Evolutionary conservation across 805 yeast genomes (phyloP), one percentile per base, ranked within the genome.

Genomic region (Jamesozyma piceae): DNA sequence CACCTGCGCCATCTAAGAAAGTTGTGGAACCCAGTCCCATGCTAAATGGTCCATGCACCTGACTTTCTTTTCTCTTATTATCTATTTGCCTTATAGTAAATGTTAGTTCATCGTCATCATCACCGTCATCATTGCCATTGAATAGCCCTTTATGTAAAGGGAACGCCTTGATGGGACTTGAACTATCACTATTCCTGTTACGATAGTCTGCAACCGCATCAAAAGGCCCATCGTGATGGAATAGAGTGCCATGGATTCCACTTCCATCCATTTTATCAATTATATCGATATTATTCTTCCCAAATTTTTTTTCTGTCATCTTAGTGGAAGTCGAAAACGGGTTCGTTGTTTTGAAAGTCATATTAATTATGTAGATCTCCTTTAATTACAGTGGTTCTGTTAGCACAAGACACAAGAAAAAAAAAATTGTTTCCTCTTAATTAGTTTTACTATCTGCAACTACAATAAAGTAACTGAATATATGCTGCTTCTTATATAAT

Each of bases 201-300:
- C 97, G 78, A 63, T 86, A 95, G 5, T 97, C 97, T 2, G 94
- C 83, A 63, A 97, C 89, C 1, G 98, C 98, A 62, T 92, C 98
- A 62, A 92, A 92, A 14, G 98, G 98, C 10, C 98, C 98, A 65
- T 92, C 98, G 63, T 92, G 97, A 64, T 92, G 98, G 73, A 92
- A 92, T 2, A 92, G 14, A 15, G 86, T 86, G 20, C 96, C 97
- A 59, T 84, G 88, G 47, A 89, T 73, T 1, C 95, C 97, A 11
- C 97, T 89, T 37, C 89, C 98, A 63, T 92, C 98, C 55, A 92
- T 71, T 64, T 85, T 85, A 66, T 92, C 98, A 53, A 92, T 92
- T 3, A 92, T 86, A 58, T 90, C 98, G 43, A 89, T 79, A 52
- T 88, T 84, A 53, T 80, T 78, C 19, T 10, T 29, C 5, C n/a